Evolutionary conservation across 2,329 filamentous ascomycete species (phyloP), one percentile per base, ranked within the genome.

Genomic region (Botryosphaeria dothidea): DNA sequence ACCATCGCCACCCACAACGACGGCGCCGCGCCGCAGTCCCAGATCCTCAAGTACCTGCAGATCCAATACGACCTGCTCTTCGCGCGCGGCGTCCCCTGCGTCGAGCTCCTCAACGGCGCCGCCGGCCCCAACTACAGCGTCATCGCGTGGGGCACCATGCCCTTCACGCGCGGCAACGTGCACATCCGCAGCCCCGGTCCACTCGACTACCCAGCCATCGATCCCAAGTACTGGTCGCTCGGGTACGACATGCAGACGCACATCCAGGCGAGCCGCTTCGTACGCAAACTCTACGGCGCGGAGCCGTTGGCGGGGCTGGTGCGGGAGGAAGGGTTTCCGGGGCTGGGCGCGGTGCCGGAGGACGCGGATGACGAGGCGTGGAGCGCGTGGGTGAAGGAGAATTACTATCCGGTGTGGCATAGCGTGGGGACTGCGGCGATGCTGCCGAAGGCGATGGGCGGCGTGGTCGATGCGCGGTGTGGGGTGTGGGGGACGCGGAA

Each of bases 201-300:
- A 3, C 19, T 23, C 76, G 0, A 69, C 69, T 0, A 71, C 66
- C 2, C 68, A 75, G 13, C 80, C 81, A 81, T 84, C 62, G 79
- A 84, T 68, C 76, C 78, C 0, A 73, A 73, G 7, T 82, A 81
- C 51, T 72, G 82, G 49, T 72, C 72, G 5, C 78, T 81, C 3
- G 81, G 83, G 65, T 64, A 80, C 11, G 77, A 82, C 45, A 65
- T 83, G 9, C 71, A 77, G 4, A 76, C 77, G 0, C 74, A 77
- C 21, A 23, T 38, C 8, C 70, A 73, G 19, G 49, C 71, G 15
- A 67, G 77, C 8, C 74, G 75, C 29, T 75, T 72, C 41, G 67
- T 78, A 15, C 74, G 72, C 3, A 75, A 66, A 9, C 70, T 76
- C 60, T 74, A 69, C 54, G 69, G 64, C 9, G 67, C 68, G 66